Base-by-base conservation (phyloP, 164 flowering plant species). In the Dillenia suffruticosa region DNA sequence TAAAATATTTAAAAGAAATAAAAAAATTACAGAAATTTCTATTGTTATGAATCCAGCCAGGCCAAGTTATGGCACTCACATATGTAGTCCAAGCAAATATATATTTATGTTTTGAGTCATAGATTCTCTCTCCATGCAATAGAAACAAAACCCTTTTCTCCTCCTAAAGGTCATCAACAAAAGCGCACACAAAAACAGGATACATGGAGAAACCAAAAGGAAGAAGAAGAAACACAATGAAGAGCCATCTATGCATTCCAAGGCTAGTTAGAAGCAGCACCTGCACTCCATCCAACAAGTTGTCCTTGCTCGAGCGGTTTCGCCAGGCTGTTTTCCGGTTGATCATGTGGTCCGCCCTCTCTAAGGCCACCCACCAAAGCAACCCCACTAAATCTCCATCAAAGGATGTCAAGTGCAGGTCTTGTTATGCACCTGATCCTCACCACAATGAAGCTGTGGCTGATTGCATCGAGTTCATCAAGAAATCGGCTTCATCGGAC, bases 391-490 rank as follows among this genome's bases (percentile, higher is more conserved):
- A n/a, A 6, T 8, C 63, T 10, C 45, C 58, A 12, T 16, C 32
- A 26, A 26, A 26, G 2, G 0, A 26, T 2, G 32, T 26, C 32
- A 26, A 26, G 32, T 26, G 32, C 32, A 26, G 55, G 3, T 54
- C 49, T 32, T 68, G 63, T 46, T 11, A 52, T 40, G 68, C 72
- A 0, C 68, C 68, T 1, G 87, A 86, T 40, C 79, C 78, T 15
- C 83, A 83, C 70, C 84, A 80, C 51, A 79, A 80, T 19, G 90
- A 89, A 56, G 90, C 90, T 1, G 80, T 89, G 1, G 96, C 96
- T 0, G 96, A 89, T 32, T 89, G 96, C 73, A 89, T 89, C 53
- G 90, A 89, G 75, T 89, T 89, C 76, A 84, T 89, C 72, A 83
- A 80, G 79, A 82, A 75, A 53, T 78, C 84, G 43, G 75, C 82